These are phyloP conservation scores for Phytophthora pseudosyringae DNA, from an alignment of 352 stramenopile genomes.

Conservation along the genomic window DNA sequence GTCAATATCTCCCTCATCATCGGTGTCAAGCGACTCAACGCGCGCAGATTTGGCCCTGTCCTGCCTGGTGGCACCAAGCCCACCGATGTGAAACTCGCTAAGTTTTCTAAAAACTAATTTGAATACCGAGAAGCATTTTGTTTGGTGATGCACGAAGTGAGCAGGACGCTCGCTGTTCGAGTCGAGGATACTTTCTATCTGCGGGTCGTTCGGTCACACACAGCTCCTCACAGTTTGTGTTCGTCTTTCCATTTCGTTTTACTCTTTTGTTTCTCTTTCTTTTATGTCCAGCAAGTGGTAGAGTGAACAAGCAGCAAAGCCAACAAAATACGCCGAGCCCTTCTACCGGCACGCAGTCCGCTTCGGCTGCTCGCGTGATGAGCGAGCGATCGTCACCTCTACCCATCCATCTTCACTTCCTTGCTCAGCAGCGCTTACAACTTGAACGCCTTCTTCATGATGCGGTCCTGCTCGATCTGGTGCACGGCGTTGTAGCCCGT, in stretches of 20 bases:
- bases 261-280: slow-evolving; percentile 3
- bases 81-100: neutral
- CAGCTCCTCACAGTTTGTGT: neutral
- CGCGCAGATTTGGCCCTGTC: slow-evolving; percentile 32
- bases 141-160: too few relatives aligned
- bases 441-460: slow-evolving; percentile 88
- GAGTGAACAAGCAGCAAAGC: slow-evolving; percentile 37
- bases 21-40: slow-evolving; percentile 56
- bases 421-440: slow-evolving; percentile 35
- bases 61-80: neutral
- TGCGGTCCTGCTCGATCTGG: slow-evolving; percentile 92
- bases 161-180: too few relatives aligned
- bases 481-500: slow-evolving; percentile 96
- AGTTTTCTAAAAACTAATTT: neutral
- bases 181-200: too few relatives aligned
- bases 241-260: slow-evolving; percentile 11
- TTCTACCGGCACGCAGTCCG: slow-evolving; percentile 32
- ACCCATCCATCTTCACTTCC: too few relatives aligned
- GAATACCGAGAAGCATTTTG: neutral
- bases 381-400: slow-evolving; percentile 8
- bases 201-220: too few relatives aligned
- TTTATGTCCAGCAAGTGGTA: slow-evolving; percentile 28
- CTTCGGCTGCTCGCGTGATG: slow-evolving; percentile 13
- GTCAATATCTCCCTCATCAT: slow-evolving; percentile 71
- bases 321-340: slow-evolving; percentile 30